Base-by-base conservation (phyloP, 345 rosid species). In the Populus nigra region DNA sequence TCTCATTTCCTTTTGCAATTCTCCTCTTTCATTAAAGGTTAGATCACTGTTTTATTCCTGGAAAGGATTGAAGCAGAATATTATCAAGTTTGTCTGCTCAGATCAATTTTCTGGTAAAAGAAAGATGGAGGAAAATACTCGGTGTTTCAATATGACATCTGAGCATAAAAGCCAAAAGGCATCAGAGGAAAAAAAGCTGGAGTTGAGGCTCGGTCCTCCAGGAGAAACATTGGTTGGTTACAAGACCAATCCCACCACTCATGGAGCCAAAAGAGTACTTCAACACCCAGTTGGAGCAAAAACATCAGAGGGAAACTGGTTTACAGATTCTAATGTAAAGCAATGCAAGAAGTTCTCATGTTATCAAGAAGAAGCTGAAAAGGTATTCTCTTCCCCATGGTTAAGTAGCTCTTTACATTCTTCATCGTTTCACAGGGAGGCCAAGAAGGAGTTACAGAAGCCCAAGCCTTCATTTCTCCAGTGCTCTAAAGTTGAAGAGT, bases 121-220 rank as follows among this genome's bases (percentile, higher is more conserved):
- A 53, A 67, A 16, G 18, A 83, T 80, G 82, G 79, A 74, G n/a
- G 77, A 71, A 57, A 74, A 66, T 82, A 43, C 77, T 68, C 69
- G 65, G 36, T 35, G 61, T 73, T 74, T 69, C 71, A 71, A 71
- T 16, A 2, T 61, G 74, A 29, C 53, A 29, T 61, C 49, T 22
- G 65, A 63, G 71, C 62, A 49, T 35, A 31, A 11, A 29, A 67
- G 16, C 9, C 50, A 35, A 5, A 61, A 77, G 23, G 68, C 50
- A 22, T 31, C 80, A 22, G 83, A 83, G 17, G 88, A 82, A 62
- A 78, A 85, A 23, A 84, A 68, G 69, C 73, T 87, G 83, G 88
- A 84, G 76, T 74, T 85, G 69, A 87, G 83, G 71, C 86, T 88
- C 43, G 83, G 84, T 83, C 88, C 85, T 68, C 90, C 87, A 0